phyloP scores from a whole-genome alignment of 2,329 filamentous ascomycete species.

The Ophiostoma perfectum region DNA sequence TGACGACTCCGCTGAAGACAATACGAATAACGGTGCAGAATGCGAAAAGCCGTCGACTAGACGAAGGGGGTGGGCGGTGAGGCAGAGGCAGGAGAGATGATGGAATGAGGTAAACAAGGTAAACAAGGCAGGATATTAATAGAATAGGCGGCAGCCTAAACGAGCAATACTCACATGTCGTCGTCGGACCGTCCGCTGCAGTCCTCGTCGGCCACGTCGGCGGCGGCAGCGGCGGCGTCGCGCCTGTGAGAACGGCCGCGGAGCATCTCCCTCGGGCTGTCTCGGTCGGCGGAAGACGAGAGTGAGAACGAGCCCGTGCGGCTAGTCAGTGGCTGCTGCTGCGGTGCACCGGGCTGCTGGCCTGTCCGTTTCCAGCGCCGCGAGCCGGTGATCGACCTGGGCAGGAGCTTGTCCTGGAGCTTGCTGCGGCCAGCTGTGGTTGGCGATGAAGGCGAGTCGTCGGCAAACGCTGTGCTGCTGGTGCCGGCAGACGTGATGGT shows the following conservation, averaged over 20 bases:
- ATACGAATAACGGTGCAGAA: background rate
- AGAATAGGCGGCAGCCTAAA: background rate
- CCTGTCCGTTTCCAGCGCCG: constrained; percentile 16
- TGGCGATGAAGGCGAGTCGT: background rate
- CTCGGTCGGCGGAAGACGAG: constrained; percentile 8
- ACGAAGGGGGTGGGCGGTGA: background rate
- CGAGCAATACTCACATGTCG: constrained; percentile 18
- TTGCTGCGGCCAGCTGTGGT: background rate
- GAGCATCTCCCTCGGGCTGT: constrained; percentile 9
- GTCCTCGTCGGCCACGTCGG: constrained; percentile 17
- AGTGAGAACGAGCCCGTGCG: background rate
- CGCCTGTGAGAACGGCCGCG: constrained; percentile 3
- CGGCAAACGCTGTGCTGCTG: background rate
- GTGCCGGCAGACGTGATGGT: constrained; percentile 9
- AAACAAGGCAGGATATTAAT: background rate
- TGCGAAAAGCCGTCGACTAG: background rate
- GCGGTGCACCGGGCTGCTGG: background rate
- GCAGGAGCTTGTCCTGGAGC: constrained; percentile 15
- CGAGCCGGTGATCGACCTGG: constrained; percentile 1
- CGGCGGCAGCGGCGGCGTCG: constrained; percentile 10
- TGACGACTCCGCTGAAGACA: background rate
- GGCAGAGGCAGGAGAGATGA: background rate
- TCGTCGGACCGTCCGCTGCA: constrained; percentile 15
- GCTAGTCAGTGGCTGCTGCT: background rate
- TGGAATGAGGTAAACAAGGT: background rate